phyloP scores from a whole-genome alignment of 495 filamentous ascomycete genomes.

The Penicillium bialowiezense region DNA sequence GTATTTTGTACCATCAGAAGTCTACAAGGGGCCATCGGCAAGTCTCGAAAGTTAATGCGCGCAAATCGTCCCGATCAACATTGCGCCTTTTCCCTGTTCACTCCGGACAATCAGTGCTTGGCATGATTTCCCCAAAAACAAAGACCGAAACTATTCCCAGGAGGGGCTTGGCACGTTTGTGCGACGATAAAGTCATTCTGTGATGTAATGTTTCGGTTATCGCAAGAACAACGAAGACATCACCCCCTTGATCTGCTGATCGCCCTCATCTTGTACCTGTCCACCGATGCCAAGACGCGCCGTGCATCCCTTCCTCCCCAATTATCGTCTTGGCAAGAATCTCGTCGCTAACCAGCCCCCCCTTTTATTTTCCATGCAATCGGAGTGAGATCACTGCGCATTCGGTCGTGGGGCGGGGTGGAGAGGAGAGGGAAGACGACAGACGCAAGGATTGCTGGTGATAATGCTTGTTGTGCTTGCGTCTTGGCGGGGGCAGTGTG shows the following conservation, averaged over 20 bases:
- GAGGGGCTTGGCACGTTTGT: neutral
- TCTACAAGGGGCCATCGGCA: neutral
- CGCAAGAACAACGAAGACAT: neutral
- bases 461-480: constrained; percentile 7
- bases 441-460: constrained; percentile 14
- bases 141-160: constrained; percentile 1
- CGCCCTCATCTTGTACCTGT: constrained; percentile 7
- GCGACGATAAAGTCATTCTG: constrained; percentile 5
- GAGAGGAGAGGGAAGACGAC: constrained; percentile 9
- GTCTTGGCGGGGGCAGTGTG: constrained; percentile 22
- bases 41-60: constrained; percentile 4
- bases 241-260: constrained; percentile 14
- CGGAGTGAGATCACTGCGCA: neutral
- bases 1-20: too few species aligned
- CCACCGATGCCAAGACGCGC: constrained; percentile 29
- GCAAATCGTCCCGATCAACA: constrained; percentile 1
- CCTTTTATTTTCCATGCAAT: constrained; percentile 4
- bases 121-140: constrained; percentile 2
- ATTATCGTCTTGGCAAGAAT: constrained; percentile 32
- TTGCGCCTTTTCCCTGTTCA: constrained; percentile 3
- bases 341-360: constrained; percentile 5
- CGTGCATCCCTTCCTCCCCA: constrained; percentile 31
- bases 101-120: constrained; percentile 17
- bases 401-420: constrained; percentile 11
- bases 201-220: constrained; percentile 1